Evolutionary conservation across 768 basidiomycete species (phyloP).

Genomic region (Favolaschia claudopus): DNA sequence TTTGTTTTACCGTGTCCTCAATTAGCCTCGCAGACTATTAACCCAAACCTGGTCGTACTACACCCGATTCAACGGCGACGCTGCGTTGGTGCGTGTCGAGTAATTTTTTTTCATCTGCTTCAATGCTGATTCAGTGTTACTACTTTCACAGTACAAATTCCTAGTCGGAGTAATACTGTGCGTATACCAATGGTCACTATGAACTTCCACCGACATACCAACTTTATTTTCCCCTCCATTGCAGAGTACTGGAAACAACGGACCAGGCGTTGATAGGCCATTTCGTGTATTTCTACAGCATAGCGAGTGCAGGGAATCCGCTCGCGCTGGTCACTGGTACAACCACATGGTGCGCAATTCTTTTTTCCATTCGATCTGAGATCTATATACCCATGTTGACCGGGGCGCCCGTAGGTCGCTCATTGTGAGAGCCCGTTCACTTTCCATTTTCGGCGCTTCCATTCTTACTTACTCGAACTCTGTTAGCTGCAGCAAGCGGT

Average conservation of each 20-base stretch:
- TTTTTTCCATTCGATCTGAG: background rate
- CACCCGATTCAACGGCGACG: conserved; percentile 60
- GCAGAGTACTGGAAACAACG: conserved; percentile 57
- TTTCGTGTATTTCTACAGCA: conserved; percentile 61
- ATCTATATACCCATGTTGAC: background rate
- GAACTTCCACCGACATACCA: background rate
- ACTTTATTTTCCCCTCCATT: background rate
- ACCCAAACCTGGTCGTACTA: conserved; percentile 66
- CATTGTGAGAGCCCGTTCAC: conserved; percentile 47
- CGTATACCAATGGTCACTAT: too few relatives aligned
- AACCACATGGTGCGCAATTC: conserved; percentile 58
- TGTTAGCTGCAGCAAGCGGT: conserved; percentile 52
- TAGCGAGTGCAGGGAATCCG: conserved; percentile 52
- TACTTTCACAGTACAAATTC: conserved; percentile 4
- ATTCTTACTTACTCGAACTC: too few relatives aligned
- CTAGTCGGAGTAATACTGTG: conserved; percentile 46
- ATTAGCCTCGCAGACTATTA: conserved; percentile 35
- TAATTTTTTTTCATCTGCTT: too few relatives aligned
- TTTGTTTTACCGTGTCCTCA: background rate
- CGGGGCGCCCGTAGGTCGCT: conserved; percentile 49
- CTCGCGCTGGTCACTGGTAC: conserved; percentile 42
- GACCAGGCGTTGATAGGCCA: conserved; percentile 68
- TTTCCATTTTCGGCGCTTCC: too few relatives aligned
- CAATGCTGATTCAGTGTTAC: too few relatives aligned
- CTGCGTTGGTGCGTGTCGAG: background rate